A percentile compares a stretch with the other conserved stretches of the same genome.
Evolutionary conservation across 768 basidiomycete species (phyloP).

Genomic region (Suillus clintonianus): DNA sequence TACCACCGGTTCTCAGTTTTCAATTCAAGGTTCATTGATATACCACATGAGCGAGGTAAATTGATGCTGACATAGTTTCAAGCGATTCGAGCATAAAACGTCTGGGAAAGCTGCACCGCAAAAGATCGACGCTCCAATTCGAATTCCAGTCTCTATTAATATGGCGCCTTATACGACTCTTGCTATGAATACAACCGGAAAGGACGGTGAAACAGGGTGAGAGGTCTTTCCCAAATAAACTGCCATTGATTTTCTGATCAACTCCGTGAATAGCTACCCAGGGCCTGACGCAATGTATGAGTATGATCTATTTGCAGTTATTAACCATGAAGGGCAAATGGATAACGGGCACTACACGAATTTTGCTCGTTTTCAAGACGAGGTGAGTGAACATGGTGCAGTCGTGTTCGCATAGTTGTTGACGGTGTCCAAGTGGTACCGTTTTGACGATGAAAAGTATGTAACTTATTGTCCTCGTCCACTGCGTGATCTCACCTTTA

Average conservation of each 20-base stretch:
- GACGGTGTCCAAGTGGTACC: slow-evolving; percentile 70
- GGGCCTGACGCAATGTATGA: slow-evolving; percentile 75
- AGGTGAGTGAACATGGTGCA: slow-evolving; percentile 50
- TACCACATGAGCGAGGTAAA: neutral
- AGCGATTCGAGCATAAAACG: slow-evolving; percentile 93
- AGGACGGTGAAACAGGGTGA: slow-evolving; percentile 38
- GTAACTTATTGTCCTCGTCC: slow-evolving; percentile 22
- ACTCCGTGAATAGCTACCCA: slow-evolving; percentile 35
- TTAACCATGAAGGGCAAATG: slow-evolving; percentile 93
- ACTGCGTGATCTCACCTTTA: slow-evolving; percentile 7
- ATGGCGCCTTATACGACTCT: slow-evolving; percentile 87
- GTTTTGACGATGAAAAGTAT: slow-evolving; percentile 93
- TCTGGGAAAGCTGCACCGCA: slow-evolving; percentile 69
- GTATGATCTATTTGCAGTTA: slow-evolving; percentile 90
- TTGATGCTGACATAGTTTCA: slow-evolving; percentile 3
- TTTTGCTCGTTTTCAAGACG: slow-evolving; percentile 81
- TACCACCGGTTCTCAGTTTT: slow-evolving; percentile 90
- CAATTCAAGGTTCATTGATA: slow-evolving; percentile 81
- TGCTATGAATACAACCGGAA: slow-evolving; percentile 51
- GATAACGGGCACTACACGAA: slow-evolving; percentile 95
- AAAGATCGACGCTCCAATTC: slow-evolving; percentile 84
- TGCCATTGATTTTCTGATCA: neutral
- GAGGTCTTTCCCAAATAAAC: slow-evolving; percentile 5
- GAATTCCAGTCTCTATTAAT: slow-evolving; percentile 81
- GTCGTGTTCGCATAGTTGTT: neutral